Conservation (phyloP, 78 protist genomes). For the Dictyostelium capitatum region DNA sequence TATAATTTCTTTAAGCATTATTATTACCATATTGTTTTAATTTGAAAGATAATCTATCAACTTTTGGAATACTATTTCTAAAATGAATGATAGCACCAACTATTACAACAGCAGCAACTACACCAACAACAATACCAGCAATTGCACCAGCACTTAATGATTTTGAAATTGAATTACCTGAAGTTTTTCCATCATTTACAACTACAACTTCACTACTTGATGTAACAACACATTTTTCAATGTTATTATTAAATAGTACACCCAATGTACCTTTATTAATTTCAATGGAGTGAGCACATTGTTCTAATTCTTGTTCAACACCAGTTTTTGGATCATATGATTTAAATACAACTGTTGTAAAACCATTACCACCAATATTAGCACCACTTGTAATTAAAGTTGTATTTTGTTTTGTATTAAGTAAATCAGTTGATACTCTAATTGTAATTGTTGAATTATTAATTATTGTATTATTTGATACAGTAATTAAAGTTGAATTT, state of each 20-base stretch:
- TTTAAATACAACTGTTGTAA: not conserved
- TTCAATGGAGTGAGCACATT: not conserved
- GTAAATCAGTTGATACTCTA: not conserved
- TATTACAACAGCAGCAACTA: not conserved
- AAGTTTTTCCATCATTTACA: not conserved
- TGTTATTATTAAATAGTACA: not conserved
- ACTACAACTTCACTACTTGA: not conserved
- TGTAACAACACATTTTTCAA: not conserved
- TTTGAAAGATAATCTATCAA: not conserved
- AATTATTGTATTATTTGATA: not conserved
- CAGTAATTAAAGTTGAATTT: not conserved
- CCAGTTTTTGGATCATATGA: conserved; percentile 4
- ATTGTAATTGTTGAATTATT: not conserved
- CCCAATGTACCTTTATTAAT: not conserved
- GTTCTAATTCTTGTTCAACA: not conserved
- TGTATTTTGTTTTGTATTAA: not conserved
- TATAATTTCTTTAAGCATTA: too few relatives aligned
- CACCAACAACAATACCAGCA: not conserved
- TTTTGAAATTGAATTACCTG: too few relatives aligned
- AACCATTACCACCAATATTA: not conserved
- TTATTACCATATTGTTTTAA: too few relatives aligned
- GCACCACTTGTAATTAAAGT: not conserved
- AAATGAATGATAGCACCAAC: conserved; percentile 9
- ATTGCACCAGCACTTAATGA: not conserved
- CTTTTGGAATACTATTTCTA: not conserved